Percentiles rank a stretch among this genome's conserved stretches.
These are phyloP conservation scores for Tetrastigma voinierianum DNA, from an alignment of 164 flowering plant genomes.

Conservation along the genomic window DNA sequence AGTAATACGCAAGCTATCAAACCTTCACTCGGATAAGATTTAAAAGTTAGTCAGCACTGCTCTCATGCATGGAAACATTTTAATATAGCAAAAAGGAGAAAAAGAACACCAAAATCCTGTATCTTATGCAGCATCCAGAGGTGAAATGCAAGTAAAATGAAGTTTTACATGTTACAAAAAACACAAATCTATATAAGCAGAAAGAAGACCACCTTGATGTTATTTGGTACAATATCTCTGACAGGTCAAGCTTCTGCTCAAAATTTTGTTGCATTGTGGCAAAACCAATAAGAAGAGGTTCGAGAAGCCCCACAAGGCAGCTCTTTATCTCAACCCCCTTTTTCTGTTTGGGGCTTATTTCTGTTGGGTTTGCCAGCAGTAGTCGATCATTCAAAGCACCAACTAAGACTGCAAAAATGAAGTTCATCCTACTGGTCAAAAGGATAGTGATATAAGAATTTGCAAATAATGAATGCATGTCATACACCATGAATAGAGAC, in stretches of 20 bases:
- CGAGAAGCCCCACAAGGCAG: slow-evolving; percentile 97
- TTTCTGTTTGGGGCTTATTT: slow-evolving; percentile 84
- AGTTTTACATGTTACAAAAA: not conserved
- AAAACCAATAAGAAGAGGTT: slow-evolving; percentile 96
- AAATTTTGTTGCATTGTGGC: slow-evolving; percentile 94
- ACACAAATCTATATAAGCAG: not conserved
- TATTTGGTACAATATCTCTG: slow-evolving; percentile 90
- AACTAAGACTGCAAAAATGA: slow-evolving; percentile 63
- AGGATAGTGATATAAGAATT: slow-evolving; percentile 1
- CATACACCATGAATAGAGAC: not conserved
- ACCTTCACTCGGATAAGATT: slow-evolving; percentile 47
- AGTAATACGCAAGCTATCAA: slow-evolving; percentile 94
- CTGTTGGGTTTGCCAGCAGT: slow-evolving; percentile 83
- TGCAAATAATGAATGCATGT: not conserved
- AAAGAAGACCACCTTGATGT: slow-evolving; percentile 72
- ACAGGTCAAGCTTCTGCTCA: slow-evolving; percentile 95
- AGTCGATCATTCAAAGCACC: slow-evolving; percentile 96
- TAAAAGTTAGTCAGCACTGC: slow-evolving; percentile 14
- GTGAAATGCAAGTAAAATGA: not conserved
- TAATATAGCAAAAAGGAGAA: not conserved
- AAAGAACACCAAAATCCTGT: not conserved
- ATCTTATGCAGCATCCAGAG: not conserved
- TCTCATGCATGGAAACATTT: not conserved
- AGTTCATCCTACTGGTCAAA: slow-evolving; percentile 8
- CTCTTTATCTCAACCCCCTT: slow-evolving; percentile 88